A percentile compares a stretch with the other conserved stretches of the same genome.
These are phyloP conservation scores for Trichoderma oligosporum DNA, from an alignment of 2,329 filamentous ascomycete genomes.

Conservation along the genomic window DNA sequence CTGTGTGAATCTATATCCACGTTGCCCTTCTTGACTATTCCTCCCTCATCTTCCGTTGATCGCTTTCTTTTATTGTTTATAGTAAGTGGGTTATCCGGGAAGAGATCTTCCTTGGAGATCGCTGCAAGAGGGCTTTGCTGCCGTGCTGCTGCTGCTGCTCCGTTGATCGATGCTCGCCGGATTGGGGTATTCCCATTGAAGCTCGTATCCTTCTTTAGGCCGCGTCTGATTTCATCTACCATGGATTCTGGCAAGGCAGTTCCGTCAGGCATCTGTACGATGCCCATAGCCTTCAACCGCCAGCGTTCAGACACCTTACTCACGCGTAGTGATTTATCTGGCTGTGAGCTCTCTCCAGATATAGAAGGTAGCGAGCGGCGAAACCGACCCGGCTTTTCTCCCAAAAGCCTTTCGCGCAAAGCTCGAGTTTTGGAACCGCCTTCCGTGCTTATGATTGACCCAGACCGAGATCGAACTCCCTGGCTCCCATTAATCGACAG, in stretches of 20 bases:
- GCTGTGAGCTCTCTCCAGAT: slow-evolving; percentile 27
- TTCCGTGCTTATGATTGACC: slow-evolving; percentile 22
- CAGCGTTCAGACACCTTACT: slow-evolving; percentile 44
- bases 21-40: background rate
- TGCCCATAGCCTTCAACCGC: slow-evolving; percentile 48
- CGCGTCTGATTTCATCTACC: slow-evolving; percentile 42
- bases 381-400: slow-evolving; percentile 32
- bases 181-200: slow-evolving; percentile 26
- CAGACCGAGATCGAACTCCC: slow-evolving; percentile 20
- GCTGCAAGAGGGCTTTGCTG: slow-evolving; percentile 5
- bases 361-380: slow-evolving; percentile 40
- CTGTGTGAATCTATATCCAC: slow-evolving; percentile 29
- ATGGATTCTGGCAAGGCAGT: slow-evolving; percentile 51
- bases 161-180: slow-evolving; percentile 16
- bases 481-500: slow-evolving; percentile 22
- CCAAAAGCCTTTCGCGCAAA: slow-evolving; percentile 28
- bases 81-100: slow-evolving; percentile 1
- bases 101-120: background rate
- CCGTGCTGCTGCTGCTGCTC: background rate
- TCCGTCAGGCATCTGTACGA: slow-evolving; percentile 52
- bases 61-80: slow-evolving; percentile 26
- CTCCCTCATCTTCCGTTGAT: slow-evolving; percentile 19
- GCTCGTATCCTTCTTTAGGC: slow-evolving; percentile 39
- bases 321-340: slow-evolving; percentile 27
- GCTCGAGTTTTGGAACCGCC: slow-evolving; percentile 30